These are phyloP conservation scores for Carpediemonas membranifera DNA, from an alignment of 78 protist genomes.

Conservation along the genomic window DNA sequence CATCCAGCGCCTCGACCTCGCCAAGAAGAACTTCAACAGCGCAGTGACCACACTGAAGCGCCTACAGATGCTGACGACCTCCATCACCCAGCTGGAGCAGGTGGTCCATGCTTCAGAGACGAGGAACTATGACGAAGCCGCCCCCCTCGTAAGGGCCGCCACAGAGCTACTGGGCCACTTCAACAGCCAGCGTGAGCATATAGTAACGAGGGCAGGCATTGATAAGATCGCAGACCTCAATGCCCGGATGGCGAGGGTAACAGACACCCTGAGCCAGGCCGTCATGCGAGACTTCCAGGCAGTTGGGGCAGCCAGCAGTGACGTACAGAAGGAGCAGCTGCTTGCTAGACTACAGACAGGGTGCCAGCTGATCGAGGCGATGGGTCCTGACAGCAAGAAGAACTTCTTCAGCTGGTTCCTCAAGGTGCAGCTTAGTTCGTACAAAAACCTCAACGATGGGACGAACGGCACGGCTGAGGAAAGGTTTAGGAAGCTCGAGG, in stretches of 20 bases:
- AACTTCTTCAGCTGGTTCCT: background rate
- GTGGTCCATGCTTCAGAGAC: background rate
- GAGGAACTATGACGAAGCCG: slow-evolving; percentile 17
- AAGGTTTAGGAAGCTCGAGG: slow-evolving; percentile 1
- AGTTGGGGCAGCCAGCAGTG: background rate
- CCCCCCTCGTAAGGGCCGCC: slow-evolving; percentile 15
- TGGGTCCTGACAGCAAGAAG: background rate
- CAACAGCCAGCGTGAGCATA: background rate
- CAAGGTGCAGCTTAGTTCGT: background rate
- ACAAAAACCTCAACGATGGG: background rate
- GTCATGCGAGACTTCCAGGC: slow-evolving; percentile 1
- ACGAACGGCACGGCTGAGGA: slow-evolving; percentile 1
- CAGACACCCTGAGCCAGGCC: too few relatives aligned
- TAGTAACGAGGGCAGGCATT: background rate
- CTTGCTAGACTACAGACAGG: background rate
- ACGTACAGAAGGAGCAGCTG: background rate
- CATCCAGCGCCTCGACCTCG: slow-evolving; percentile 67
- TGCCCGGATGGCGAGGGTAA: too few relatives aligned
- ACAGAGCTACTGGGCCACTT: slow-evolving; percentile 15
- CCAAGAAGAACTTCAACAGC: slow-evolving; percentile 60
- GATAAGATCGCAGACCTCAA: background rate
- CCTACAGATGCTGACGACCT: slow-evolving; percentile 43
- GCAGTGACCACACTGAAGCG: slow-evolving; percentile 56
- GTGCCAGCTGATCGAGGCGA: slow-evolving; percentile 14
- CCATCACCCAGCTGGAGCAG: slow-evolving; percentile 1